These are phyloP conservation scores for Ceratobasidium sp. DNA, from an alignment of 1,284 basidiomycete species.

Conservation along the genomic window DNA sequence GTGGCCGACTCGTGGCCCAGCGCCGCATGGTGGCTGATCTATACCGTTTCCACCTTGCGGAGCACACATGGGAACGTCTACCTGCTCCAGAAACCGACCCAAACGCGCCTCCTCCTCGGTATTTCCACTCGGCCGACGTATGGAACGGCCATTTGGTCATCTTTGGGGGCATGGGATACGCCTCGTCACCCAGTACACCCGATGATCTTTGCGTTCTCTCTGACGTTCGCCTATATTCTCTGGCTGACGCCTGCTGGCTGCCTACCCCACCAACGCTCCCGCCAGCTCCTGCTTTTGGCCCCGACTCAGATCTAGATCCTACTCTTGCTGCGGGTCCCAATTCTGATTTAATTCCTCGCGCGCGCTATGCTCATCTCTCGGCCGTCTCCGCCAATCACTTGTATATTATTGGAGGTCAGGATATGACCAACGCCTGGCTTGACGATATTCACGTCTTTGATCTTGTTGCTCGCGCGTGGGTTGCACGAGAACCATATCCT, in stretches of 20 bases:
- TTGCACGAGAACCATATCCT: slow-evolving; percentile 80
- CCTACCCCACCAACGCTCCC: slow-evolving; percentile 54
- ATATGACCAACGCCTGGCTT: slow-evolving; percentile 89
- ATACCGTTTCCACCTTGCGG: slow-evolving; percentile 84
- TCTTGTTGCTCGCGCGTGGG: slow-evolving; percentile 76
- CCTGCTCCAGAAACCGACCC: slow-evolving; percentile 70
- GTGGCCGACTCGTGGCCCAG: slow-evolving; percentile 86
- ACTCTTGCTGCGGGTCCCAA: slow-evolving; percentile 47
- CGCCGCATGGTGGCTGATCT: slow-evolving; percentile 89
- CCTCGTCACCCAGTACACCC: slow-evolving; percentile 69
- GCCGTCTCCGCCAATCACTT: slow-evolving; percentile 83
- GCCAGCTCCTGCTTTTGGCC: slow-evolving; percentile 50
- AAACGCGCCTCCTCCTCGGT: slow-evolving; percentile 74
- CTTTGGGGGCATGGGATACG: slow-evolving; percentile 92
- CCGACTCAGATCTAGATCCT: slow-evolving; percentile 46
- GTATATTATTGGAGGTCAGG: slow-evolving; percentile 95
- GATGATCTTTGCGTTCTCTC: slow-evolving; percentile 84
- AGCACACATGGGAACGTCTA: slow-evolving; percentile 80
- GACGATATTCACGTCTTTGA: slow-evolving; percentile 92
- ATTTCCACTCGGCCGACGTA: slow-evolving; percentile 91
- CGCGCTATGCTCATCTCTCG: slow-evolving; percentile 91
- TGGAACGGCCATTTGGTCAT: slow-evolving; percentile 90
- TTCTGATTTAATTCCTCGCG: slow-evolving; percentile 67
- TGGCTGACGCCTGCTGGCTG: slow-evolving; percentile 76
- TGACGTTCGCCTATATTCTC: slow-evolving; percentile 87